Evolutionary conservation across 129 eudicot genomes (phyloP).

Genomic region (Tagetes erecta): DNA sequence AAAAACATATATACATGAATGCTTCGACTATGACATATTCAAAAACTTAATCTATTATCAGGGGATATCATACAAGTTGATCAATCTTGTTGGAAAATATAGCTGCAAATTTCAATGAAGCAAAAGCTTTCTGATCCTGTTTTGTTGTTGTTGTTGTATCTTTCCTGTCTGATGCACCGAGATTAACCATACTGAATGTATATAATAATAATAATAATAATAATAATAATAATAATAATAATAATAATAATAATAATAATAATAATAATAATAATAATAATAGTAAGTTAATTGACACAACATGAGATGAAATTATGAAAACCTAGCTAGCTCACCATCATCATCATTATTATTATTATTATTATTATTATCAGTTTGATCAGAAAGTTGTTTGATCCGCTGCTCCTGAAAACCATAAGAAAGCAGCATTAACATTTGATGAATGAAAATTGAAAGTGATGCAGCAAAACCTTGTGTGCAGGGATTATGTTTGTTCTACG

Average conservation of each 20-base stretch:
- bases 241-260: not conserved
- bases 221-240: no score
- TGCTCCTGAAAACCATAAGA: not conserved
- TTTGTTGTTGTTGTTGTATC: conserved; percentile 1
- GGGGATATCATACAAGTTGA: conserved; percentile 36
- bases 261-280: not conserved
- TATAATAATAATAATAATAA: not conserved
- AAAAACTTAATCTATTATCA: conserved; percentile 14
- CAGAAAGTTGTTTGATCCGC: conserved; percentile 9
- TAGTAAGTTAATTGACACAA: not conserved
- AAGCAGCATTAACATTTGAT: not conserved
- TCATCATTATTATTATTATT: not conserved
- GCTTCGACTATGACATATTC: not conserved
- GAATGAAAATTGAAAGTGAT: not conserved
- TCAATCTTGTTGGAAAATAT: conserved; percentile 38
- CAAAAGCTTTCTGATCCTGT: conserved; percentile 23
- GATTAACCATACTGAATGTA: not conserved
- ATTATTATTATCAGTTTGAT: not conserved
- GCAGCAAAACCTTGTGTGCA: conserved; percentile 32
- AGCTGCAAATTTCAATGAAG: conserved; percentile 30
- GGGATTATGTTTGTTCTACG: conserved; percentile 21
- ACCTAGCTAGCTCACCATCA: conserved; percentile 23
- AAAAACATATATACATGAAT: conserved; percentile 1
- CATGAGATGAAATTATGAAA: not conserved
- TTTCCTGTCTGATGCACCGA: conserved; percentile 25